phyloP scores from a whole-genome alignment of 2,329 filamentous ascomycete genomes.

The Ophiostoma quercus region DNA sequence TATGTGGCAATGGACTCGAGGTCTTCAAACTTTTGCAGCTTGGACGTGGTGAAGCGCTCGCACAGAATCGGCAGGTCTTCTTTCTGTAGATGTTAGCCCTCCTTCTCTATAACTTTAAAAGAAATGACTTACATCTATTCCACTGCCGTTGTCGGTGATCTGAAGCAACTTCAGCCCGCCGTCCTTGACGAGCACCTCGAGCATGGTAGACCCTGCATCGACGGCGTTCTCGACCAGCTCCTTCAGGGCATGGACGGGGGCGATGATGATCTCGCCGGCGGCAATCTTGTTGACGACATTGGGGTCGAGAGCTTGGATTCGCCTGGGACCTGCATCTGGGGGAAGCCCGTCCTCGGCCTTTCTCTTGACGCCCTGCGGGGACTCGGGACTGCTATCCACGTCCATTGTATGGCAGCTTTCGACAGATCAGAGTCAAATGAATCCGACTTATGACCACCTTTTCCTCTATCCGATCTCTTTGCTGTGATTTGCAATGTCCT shows the following conservation, averaged over 20 bases:
- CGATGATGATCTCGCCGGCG: slow-evolving; percentile 95
- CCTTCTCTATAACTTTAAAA: neutral
- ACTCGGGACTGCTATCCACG: neutral
- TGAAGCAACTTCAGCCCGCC: slow-evolving; percentile 92
- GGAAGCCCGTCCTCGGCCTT: slow-evolving; percentile 18
- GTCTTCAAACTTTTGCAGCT: slow-evolving; percentile 90
- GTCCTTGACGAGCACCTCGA: slow-evolving; percentile 91
- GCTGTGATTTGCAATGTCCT: neutral
- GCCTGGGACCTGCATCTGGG: slow-evolving; percentile 29
- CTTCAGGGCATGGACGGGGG: slow-evolving; percentile 91
- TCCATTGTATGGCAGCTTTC: neutral
- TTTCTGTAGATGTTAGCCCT: slow-evolving; percentile 51
- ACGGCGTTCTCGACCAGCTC: slow-evolving; percentile 96
- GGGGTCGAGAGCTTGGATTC: slow-evolving; percentile 70
- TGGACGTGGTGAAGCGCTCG: slow-evolving; percentile 94
- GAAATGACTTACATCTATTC: slow-evolving; percentile 66
- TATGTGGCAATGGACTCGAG: slow-evolving; percentile 86
- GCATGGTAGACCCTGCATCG: slow-evolving; percentile 86
- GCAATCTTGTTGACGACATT: slow-evolving; percentile 98
- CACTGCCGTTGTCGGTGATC: slow-evolving; percentile 94
- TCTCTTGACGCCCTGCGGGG: slow-evolving; percentile 22
- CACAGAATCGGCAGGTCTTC: slow-evolving; percentile 89
- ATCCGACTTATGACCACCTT: neutral
- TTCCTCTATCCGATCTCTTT: neutral
- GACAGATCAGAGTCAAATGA: neutral